Evolutionary conservation across 495 filamentous ascomycete genomes (phyloP), one percentile per base, ranked within the genome.

Genomic region (Trichocladium uniseriatum): DNA sequence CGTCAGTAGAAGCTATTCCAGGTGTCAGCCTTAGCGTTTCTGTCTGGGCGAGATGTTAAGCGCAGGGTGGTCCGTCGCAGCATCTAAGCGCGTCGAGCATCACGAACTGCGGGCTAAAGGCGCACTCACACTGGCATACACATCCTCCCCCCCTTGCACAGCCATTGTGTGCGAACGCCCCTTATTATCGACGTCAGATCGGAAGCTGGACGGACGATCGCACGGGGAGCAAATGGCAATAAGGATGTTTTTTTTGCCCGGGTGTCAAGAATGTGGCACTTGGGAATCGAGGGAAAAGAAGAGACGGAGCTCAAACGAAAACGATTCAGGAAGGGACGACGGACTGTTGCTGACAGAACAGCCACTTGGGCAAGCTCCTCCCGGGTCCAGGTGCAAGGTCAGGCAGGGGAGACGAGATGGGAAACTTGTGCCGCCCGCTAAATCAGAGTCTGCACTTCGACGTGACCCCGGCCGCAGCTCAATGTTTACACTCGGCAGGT

Each of bases 1-100:
- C 63, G 82, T 94, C 69, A 92, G 70, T 43, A 98, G 79, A 65
- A 97, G 86, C 88, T 94, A 60, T 57, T 8, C 42, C 24, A 22
- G 22, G 43, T 28, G 27, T 18, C 7, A 19, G 27, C 45, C 43
- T 71, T 63, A 70, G 68, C 51, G 54, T 38, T 38, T 45, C 19
- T 38, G 56, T 36, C 35, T 15, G 37, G 31, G 43, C 27, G 13
- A 15, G 38, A 48, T 43, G 34, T 44, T 16, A 40, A 15, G 16
- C 24, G 20, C 19, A 20, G 37, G 19, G n/a, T 13, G 4, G 32
- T 9, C 32, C 3, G 9, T 5, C n/a, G 14, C 34, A 11, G n/a
- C 21, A 7, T 11, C n/a, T n/a, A 3, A 27, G 44, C 44, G 34
- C 22, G 21, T 28, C n/a, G 44, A 21, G 44, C 22, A 46, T 46